A percentile compares a stretch with the other conserved stretches of the same genome.
These are phyloP conservation scores for Penicillium hesseltinei DNA, from an alignment of 2,329 filamentous ascomycete genomes.

Conservation along the genomic window DNA sequence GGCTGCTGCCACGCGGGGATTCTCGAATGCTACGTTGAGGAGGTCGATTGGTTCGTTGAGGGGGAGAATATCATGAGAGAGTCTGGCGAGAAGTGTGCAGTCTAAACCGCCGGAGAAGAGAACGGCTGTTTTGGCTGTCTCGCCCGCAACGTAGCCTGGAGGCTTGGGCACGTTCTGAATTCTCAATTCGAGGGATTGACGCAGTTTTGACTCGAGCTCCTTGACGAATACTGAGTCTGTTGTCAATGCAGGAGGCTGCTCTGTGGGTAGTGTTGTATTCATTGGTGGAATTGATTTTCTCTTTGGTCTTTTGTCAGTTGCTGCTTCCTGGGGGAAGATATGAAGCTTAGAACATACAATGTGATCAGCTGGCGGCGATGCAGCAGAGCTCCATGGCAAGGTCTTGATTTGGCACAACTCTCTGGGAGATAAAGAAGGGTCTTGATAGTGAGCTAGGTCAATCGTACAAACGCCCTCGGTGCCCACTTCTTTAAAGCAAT, in stretches of 20 bases:
- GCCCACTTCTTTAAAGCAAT: constrained; percentile 74
- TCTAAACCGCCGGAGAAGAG: constrained; percentile 94
- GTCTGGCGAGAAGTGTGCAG: constrained; percentile 80
- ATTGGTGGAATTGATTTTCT: constrained; percentile 46
- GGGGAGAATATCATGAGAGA: constrained; percentile 75
- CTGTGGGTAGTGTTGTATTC: constrained; percentile 40
- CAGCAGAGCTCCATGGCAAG: constrained; percentile 29
- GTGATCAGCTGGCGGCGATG: constrained; percentile 15
- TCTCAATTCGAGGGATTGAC: constrained; percentile 62
- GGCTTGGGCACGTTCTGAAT: constrained; percentile 64
- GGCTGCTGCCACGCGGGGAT: constrained; percentile 68
- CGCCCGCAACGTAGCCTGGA: constrained; percentile 35
- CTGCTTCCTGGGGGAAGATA: neutral
- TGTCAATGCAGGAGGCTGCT: constrained; percentile 28
- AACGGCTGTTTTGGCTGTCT: constrained; percentile 60
- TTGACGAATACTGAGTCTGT: constrained; percentile 52
- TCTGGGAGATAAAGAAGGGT: constrained; percentile 7
- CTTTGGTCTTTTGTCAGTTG: constrained; percentile 23
- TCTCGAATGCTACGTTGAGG: constrained; percentile 95
- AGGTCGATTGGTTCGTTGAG: constrained; percentile 71
- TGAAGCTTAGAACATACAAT: constrained; percentile 21
- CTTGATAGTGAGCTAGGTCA: constrained; percentile 46
- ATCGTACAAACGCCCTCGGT: constrained; percentile 77
- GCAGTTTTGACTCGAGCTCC: constrained; percentile 55
- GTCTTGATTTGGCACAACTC: constrained; percentile 24